These are phyloP conservation scores for Diaporthe sp. DNA, from an alignment of 2,329 filamentous ascomycete genomes.

Conservation along the genomic window DNA sequence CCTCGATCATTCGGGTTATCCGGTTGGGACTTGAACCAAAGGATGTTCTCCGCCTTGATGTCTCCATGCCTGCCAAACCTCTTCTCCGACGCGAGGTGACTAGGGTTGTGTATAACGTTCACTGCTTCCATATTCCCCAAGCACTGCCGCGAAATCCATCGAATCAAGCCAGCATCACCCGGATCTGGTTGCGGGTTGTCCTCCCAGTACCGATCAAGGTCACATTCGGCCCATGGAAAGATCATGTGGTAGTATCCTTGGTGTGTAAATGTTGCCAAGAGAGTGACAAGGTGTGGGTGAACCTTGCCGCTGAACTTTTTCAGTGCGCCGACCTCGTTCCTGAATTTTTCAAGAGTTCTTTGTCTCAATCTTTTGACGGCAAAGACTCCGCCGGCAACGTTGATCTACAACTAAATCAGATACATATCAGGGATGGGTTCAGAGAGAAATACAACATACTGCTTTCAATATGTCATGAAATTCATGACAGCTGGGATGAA, in stretches of 20 bases:
- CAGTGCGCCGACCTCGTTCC: background rate
- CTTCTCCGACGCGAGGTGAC: background rate
- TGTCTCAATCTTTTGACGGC: constrained; percentile 18
- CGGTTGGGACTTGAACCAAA: constrained; percentile 38
- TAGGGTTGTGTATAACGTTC: constrained; percentile 19
- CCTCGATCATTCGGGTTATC: background rate
- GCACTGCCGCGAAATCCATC: constrained; percentile 30
- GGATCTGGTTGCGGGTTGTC: background rate
- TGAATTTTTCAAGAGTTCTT: background rate
- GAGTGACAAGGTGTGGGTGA: constrained; percentile 30
- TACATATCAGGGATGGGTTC: accelerated
- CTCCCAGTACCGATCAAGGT: constrained; percentile 18
- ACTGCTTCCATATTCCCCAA: constrained; percentile 28
- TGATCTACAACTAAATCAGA: background rate
- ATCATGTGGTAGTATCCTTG: constrained; percentile 7
- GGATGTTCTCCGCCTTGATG: constrained; percentile 44
- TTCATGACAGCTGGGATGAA: background rate
- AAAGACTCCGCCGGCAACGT: constrained; percentile 23
- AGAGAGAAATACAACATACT: background rate
- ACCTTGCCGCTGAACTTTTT: constrained; percentile 8
- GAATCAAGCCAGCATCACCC: background rate
- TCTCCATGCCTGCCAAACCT: constrained; percentile 41
- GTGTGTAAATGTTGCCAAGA: constrained; percentile 14
- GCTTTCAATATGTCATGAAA: constrained; percentile 13
- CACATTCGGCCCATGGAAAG: constrained; percentile 29